These are phyloP conservation scores for Cnidoscolus chayamansa DNA, from an alignment of 441 rosid species.

Conservation along the genomic window DNA sequence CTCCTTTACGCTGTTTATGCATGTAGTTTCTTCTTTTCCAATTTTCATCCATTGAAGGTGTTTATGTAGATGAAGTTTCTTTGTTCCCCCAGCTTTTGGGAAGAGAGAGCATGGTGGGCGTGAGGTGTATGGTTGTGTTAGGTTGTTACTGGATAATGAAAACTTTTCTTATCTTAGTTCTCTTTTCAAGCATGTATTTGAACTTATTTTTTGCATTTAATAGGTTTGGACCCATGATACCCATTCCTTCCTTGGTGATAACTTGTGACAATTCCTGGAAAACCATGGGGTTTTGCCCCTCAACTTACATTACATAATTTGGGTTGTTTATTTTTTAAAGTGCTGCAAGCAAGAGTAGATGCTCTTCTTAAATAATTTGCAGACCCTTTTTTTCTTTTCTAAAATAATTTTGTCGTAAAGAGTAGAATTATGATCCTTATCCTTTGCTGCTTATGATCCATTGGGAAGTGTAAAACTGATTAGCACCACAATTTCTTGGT, in stretches of 20 bases:
- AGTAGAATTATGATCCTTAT: background rate
- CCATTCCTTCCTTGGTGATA: background rate
- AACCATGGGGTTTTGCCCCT: background rate
- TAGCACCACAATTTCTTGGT: slow-evolving; percentile 39
- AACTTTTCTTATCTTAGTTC: too few species aligned
- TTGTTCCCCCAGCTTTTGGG: too few species aligned
- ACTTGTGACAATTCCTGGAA: background rate
- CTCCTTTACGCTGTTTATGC: background rate
- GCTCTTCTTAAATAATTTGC: background rate
- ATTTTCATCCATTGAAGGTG: too few species aligned
- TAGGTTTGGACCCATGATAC: background rate
- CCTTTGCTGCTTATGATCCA: slow-evolving; percentile 6
- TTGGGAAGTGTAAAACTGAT: slow-evolving; percentile 25
- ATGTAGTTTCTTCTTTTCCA: background rate
- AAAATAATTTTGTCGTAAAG: background rate
- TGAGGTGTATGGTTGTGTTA: too few species aligned
- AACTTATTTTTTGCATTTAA: background rate
- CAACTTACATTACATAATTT: background rate
- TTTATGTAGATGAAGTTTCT: too few species aligned
- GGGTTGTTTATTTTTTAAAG: background rate
- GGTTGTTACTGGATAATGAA: too few species aligned
- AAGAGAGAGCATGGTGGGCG: too few species aligned
- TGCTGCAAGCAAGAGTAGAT: background rate
- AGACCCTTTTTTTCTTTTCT: background rate
- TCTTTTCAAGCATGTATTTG: background rate